These are phyloP conservation scores for Verticillium dahliae DNA, from an alignment of 2,329 filamentous ascomycete species.

Conservation along the genomic window DNA sequence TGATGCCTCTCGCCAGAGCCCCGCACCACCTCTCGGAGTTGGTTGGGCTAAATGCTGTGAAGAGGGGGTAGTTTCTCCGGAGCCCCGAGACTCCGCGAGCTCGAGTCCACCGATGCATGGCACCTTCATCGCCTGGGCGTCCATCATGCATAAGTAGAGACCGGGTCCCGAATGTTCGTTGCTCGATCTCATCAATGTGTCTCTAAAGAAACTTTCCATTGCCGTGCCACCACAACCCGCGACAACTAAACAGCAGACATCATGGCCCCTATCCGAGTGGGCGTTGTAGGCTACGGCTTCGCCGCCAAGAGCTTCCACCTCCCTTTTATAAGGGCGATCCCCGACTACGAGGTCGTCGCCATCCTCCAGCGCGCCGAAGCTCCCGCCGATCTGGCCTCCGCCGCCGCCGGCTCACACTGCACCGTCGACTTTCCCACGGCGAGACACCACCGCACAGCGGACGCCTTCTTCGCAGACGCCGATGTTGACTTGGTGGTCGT, in stretches of 20 bases:
- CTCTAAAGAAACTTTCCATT: not conserved
- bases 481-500: constrained; percentile 56
- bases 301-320: constrained; percentile 41
- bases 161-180: too few species aligned
- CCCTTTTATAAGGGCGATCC: constrained; percentile 40
- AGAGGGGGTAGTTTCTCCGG: too few species aligned
- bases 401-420: constrained; percentile 32
- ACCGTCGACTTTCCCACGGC: constrained; percentile 38
- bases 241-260: not conserved
- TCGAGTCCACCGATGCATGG: too few species aligned
- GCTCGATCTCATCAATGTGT: too few species aligned
- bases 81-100: too few species aligned
- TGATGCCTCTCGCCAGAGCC: too few species aligned
- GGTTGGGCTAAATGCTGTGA: too few species aligned
- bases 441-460: constrained; percentile 51
- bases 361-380: constrained; percentile 39
- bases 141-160: too few species aligned
- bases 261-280: constrained; percentile 34
- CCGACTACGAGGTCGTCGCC: constrained; percentile 36
- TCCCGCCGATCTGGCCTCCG: constrained; percentile 17
- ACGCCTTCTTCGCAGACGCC: constrained; percentile 52
- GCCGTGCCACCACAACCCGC: not conserved
- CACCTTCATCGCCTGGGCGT: too few species aligned
- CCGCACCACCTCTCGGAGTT: too few species aligned
- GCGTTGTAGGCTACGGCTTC: constrained; percentile 43